Evolutionary conservation across 345 rosid genomes (phyloP).

Genomic region (Erysimum cheiranthoides): DNA sequence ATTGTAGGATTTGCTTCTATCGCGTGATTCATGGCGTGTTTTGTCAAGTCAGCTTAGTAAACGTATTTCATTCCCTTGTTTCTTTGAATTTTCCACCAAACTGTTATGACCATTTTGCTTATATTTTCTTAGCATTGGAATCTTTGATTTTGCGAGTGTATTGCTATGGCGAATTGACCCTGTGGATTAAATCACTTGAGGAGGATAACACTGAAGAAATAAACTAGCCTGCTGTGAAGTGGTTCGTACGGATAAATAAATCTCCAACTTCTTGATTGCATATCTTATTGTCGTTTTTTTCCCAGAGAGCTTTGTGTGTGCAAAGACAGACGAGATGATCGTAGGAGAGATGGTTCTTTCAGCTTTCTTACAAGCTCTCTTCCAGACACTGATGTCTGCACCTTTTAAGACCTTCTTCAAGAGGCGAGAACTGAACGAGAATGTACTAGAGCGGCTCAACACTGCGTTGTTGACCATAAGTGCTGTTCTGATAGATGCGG

Average conservation of each 20-base stretch:
- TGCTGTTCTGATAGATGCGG: constrained; percentile 49
- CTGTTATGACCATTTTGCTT: constrained; percentile 3
- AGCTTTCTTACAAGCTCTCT: constrained; percentile 44
- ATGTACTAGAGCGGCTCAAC: constrained; percentile 42
- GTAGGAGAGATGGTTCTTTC: constrained; percentile 27
- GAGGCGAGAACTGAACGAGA: constrained; percentile 33
- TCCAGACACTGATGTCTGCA: constrained; percentile 39
- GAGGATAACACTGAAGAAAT: background rate
- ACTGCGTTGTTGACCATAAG: constrained; percentile 38
- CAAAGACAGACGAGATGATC: background rate
- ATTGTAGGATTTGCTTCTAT: constrained; percentile 9
- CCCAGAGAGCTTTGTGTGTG: constrained; percentile 8
- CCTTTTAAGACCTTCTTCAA: constrained; percentile 33
- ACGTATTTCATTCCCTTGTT: background rate
- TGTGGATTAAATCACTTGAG: background rate
- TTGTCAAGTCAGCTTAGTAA: constrained; percentile 21
- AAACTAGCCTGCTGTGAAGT: background rate
- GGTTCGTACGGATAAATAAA: constrained; percentile 11
- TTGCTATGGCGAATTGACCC: constrained; percentile 9
- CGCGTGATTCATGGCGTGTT: constrained; percentile 25
- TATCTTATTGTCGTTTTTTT: constrained; percentile 10
- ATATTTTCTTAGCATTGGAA: background rate
- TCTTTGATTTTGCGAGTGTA: constrained; percentile 14
- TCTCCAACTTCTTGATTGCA: constrained; percentile 11
- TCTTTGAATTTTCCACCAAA: constrained; percentile 9